phyloP scores from a whole-genome alignment of 169 alveolate genomes.

The Nephromyces sp. region DNA sequence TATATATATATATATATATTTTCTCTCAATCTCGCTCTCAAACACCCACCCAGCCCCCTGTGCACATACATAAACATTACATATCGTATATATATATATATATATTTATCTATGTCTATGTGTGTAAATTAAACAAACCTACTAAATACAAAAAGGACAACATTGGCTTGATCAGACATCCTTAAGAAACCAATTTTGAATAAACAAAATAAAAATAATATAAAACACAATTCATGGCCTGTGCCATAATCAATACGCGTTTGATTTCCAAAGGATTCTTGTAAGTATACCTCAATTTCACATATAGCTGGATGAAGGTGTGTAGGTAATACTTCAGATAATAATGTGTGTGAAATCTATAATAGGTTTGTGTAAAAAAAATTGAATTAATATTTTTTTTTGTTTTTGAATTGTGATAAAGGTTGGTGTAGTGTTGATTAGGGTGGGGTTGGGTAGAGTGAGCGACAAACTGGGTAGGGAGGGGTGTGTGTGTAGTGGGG shows the following conservation, averaged over 20 bases:
- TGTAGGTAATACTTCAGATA: not conserved
- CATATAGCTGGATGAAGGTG: not conserved
- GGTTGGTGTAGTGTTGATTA: not conserved
- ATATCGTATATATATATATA: too few relatives aligned
- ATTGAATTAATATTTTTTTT: not conserved
- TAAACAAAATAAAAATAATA: conserved; percentile 63
- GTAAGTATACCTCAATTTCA: conserved; percentile 15
- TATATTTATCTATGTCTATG: too few relatives aligned
- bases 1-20: too few relatives aligned
- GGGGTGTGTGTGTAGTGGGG: not conserved
- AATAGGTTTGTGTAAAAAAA: not conserved
- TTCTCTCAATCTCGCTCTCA: too few relatives aligned
- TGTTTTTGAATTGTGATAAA: not conserved
- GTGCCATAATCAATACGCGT: conserved; percentile 94
- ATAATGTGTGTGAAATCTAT: not conserved
- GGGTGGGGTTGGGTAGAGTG: not conserved
- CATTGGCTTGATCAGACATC: conserved; percentile 20
- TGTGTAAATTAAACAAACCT: conserved; percentile 22
- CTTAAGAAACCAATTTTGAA: conserved; percentile 23
- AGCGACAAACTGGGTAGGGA: not conserved
- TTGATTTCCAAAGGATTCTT: conserved; percentile 85
- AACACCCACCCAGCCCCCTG: too few relatives aligned
- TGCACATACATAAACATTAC: too few relatives aligned
- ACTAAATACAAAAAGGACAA: conserved; percentile 37
- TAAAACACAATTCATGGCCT: conserved; percentile 85